A percentile compares a stretch with the other conserved stretches of the same genome.
phyloP scores from a whole-genome alignment of 352 stramenopile genomes.

The Pythium utonaiense region DNA sequence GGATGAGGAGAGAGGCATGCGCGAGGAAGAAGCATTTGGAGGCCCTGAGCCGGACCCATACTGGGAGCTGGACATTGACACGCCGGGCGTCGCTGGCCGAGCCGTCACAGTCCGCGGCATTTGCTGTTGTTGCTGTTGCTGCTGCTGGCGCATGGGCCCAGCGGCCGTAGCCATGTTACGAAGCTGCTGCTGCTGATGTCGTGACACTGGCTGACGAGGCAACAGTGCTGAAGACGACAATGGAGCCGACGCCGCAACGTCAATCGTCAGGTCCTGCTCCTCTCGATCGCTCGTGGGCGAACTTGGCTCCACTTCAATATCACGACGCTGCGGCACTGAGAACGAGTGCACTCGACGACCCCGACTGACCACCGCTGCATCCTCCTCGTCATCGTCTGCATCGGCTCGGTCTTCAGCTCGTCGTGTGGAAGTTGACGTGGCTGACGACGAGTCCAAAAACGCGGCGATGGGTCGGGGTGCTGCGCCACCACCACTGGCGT shows the following conservation, averaged over 20 bases:
- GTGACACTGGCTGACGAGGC: conserved; percentile 7
- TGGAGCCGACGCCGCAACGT: neutral
- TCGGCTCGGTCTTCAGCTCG: neutral
- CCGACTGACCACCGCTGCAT: conserved; percentile 1
- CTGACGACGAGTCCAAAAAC: conserved; percentile 12
- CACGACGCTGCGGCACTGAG: conserved; percentile 18
- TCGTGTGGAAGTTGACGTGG: neutral
- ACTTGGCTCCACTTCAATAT: conserved; percentile 19
- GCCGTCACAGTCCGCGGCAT: neutral
- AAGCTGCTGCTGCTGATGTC: conserved; percentile 17
- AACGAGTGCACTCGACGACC: conserved; percentile 23
- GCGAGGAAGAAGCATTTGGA: neutral
- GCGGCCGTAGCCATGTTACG: neutral
- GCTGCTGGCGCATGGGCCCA: neutral
- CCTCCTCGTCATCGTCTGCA: conserved; percentile 1
- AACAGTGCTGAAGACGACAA: neutral
- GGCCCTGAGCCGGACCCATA: neutral
- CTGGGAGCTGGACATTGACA: neutral
- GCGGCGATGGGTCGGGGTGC: conserved; percentile 12
- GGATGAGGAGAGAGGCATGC: neutral
- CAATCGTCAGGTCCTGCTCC: conserved; percentile 15
- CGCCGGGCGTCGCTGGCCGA: neutral
- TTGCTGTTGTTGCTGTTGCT: conserved; percentile 1
- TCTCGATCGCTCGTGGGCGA: conserved; percentile 18
- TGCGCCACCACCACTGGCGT: neutral